Conservation (phyloP, 2,329 filamentous ascomycete species). For the Phaeophleospora eucalypticola region DNA sequence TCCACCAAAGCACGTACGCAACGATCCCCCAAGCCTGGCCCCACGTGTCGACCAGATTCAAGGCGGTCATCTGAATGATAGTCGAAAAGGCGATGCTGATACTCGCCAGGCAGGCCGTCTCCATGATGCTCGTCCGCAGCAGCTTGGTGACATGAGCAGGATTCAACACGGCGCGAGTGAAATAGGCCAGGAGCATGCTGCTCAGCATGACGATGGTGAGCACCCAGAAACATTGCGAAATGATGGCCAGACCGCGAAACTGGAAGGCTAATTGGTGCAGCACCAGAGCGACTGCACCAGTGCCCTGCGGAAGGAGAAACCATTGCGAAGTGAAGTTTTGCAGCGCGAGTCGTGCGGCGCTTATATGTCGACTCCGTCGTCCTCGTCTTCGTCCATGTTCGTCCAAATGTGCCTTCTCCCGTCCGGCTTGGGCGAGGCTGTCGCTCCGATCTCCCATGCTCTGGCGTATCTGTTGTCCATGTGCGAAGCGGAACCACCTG, state of each 20-base stretch:
- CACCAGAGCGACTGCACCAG: slow-evolving; percentile 10
- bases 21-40: no score
- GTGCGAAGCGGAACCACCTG: no score
- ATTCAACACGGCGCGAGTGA: slow-evolving; percentile 5
- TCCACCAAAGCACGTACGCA: neutral
- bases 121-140: slow-evolving; percentile 6
- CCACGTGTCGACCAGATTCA: slow-evolving; percentile 4
- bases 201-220: slow-evolving; percentile 10
- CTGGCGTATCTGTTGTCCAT: no score
- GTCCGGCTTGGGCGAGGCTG: no score
- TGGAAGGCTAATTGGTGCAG: slow-evolving; percentile 15
- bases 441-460: no score
- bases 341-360: slow-evolving; percentile 9
- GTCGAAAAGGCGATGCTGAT: slow-evolving; percentile 16
- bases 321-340: slow-evolving; percentile 16
- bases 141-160: slow-evolving; percentile 5
- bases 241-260: slow-evolving; percentile 11
- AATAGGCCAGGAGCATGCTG: slow-evolving; percentile 8
- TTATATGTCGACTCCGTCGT: no score
- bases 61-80: slow-evolving; percentile 10
- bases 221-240: slow-evolving; percentile 13
- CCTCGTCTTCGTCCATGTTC: no score
- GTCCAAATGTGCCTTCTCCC: no score
- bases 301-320: slow-evolving; percentile 18
- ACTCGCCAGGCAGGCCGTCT: slow-evolving; percentile 12